phyloP scores from a whole-genome alignment of 163 green algal species.

The Prototheca wickerhamii region DNA sequence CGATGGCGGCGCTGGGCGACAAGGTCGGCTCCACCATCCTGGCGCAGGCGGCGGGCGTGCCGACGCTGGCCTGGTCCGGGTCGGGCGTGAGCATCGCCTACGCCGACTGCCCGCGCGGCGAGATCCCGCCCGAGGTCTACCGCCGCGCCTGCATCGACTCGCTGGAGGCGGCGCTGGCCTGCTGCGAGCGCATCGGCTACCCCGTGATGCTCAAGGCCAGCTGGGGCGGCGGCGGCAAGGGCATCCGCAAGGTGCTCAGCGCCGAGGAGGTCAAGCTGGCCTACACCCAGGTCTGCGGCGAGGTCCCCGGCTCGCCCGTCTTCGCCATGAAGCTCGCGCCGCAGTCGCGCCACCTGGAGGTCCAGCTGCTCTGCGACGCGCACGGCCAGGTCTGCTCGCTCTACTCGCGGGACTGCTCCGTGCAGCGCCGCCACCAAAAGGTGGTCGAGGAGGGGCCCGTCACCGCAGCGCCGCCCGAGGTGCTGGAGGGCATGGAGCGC shows the following conservation, averaged over 20 bases:
- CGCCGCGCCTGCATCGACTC: conserved; percentile 64
- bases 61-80: conserved; percentile 89
- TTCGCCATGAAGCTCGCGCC: conserved; percentile 97
- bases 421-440: conserved; percentile 97
- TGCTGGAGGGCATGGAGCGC: conserved; percentile 63
- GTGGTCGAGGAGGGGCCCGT: conserved; percentile 97
- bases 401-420: conserved; percentile 79
- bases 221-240: conserved; percentile 95
- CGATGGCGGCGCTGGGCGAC: conserved; percentile 95
- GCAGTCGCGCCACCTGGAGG: conserved; percentile 77
- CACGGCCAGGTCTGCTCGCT: conserved; percentile 51
- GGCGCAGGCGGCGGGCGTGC: conserved; percentile 87
- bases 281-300: conserved; percentile 83
- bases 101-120: conserved; percentile 34
- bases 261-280: conserved; percentile 77
- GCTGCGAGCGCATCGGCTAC: conserved; percentile 78
- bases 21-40: conserved; percentile 97
- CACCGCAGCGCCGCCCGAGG: conserved; percentile 37
- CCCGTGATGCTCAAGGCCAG: conserved; percentile 97
- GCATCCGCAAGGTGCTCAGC: conserved; percentile 83
- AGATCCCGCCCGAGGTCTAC: conserved; percentile 61
- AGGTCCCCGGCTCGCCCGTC: conserved; percentile 94
- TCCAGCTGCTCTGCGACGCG: conserved; percentile 93
- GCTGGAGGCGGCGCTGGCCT: conserved; percentile 65
- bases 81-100: conserved; percentile 58